phyloP scores from a whole-genome alignment of 2,329 filamentous ascomycete species.

The Colletotrichum noveboracense region DNA sequence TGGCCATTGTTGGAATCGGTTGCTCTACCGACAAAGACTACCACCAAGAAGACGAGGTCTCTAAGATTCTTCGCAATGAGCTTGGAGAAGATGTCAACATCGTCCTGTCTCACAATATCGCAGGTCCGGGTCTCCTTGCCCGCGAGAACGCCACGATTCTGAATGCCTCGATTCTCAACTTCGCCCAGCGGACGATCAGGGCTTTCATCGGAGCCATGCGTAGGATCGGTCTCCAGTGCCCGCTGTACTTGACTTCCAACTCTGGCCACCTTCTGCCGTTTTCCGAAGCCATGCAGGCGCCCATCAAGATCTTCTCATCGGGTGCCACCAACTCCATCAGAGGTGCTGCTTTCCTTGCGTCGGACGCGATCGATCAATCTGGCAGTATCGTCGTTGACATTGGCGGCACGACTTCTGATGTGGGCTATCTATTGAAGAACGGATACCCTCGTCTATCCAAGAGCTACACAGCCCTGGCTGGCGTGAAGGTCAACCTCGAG shows the following conservation, averaged over 20 bases:
- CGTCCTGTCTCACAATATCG: conserved; percentile 35
- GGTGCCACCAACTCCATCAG: conserved; percentile 29
- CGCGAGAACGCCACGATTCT: conserved; percentile 59
- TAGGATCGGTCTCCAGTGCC: conserved; percentile 40
- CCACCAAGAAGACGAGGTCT: conserved; percentile 55
- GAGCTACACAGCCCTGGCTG: conserved; percentile 26
- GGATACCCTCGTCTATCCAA: conserved; percentile 27
- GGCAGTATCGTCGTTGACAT: conserved; percentile 27
- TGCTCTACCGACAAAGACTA: conserved; percentile 60
- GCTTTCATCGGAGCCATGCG: conserved; percentile 50
- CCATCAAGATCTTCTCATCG: conserved; percentile 27
- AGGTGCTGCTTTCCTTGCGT: conserved; percentile 24
- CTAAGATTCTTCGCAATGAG: conserved; percentile 50
- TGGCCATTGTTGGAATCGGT: conserved; percentile 64
- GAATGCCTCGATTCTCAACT: conserved; percentile 54
- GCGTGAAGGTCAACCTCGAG: conserved; percentile 27
- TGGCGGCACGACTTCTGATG: conserved; percentile 28
- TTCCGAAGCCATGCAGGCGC: conserved; percentile 26
- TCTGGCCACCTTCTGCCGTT: conserved; percentile 40
- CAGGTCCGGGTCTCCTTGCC: conserved; percentile 46
- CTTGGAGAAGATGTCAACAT: conserved; percentile 32
- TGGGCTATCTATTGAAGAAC: conserved; percentile 25
- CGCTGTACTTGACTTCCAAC: conserved; percentile 55
- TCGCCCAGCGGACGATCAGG: conserved; percentile 50
- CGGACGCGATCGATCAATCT: conserved; percentile 1